Percentiles rank a stretch among this genome's conserved stretches.
phyloP scores from a whole-genome alignment of 176 grass and related monocot species.

The Cenchrus fungigraminus region DNA sequence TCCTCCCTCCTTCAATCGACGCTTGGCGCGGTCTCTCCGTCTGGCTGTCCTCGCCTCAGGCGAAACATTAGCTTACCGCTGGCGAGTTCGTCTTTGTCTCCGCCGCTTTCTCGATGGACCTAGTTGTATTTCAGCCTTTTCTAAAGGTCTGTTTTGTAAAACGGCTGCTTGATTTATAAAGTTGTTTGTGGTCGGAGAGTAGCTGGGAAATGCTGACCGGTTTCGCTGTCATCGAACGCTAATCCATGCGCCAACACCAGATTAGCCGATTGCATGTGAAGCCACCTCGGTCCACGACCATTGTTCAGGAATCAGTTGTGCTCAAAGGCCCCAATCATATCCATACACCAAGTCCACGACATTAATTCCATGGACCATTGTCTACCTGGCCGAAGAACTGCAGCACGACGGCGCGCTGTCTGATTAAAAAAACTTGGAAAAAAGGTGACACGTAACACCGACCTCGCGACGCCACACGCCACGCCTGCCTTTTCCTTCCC shows the following conservation, averaged over 20 bases:
- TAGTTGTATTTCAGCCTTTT: too few species aligned
- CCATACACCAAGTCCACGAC: neutral
- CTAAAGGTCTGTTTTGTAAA: too few species aligned
- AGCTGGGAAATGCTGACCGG: neutral
- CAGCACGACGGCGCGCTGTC: neutral
- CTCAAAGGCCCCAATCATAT: neutral
- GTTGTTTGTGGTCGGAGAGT: too few species aligned
- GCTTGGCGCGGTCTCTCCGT: too few species aligned
- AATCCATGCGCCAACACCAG: neutral
- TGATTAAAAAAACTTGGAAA: neutral
- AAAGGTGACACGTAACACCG: conserved; percentile 15
- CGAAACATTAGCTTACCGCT: too few species aligned
- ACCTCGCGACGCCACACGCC: neutral
- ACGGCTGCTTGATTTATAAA: too few species aligned
- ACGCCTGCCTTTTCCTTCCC: neutral
- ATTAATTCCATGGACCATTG: neutral
- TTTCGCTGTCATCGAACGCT: neutral
- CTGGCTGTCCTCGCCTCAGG: too few species aligned
- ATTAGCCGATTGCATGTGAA: neutral
- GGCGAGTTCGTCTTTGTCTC: too few species aligned
- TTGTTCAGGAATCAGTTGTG: neutral
- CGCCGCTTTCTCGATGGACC: too few species aligned
- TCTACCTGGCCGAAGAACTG: neutral
- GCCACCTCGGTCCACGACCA: neutral
- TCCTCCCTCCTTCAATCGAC: too few species aligned